Evolutionary conservation across 345 rosid genomes (phyloP).

Genomic region (Draba incana): DNA sequence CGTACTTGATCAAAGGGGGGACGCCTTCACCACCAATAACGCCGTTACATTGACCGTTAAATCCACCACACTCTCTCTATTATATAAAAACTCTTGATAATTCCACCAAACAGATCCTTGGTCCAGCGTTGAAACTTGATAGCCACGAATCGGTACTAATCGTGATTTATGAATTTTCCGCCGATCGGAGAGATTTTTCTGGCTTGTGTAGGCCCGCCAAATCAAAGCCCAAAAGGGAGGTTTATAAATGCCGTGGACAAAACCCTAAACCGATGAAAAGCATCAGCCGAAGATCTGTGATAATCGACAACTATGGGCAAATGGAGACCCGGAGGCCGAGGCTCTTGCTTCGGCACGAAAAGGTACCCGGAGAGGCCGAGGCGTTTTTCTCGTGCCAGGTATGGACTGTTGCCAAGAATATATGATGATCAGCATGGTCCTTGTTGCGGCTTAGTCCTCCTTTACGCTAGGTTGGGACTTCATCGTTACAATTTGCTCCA

Average conservation of each 20-base stretch:
- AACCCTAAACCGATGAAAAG: no score
- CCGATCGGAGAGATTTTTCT: conserved; percentile 65
- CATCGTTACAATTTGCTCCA: conserved; percentile 12
- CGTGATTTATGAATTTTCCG: conserved; percentile 53
- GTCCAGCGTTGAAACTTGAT: conserved; percentile 93
- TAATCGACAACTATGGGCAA: no score
- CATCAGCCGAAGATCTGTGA: no score
- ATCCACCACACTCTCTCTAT: conserved; percentile 9
- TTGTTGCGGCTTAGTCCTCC: not conserved
- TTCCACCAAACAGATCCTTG: conserved; percentile 71
- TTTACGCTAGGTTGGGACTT: not conserved
- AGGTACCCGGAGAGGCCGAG: no score
- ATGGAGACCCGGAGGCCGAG: no score
- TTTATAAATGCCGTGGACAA: no score
- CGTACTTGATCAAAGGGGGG: not conserved
- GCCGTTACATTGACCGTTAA: conserved; percentile 37
- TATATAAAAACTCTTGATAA: conserved; percentile 38
- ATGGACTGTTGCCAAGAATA: no score
- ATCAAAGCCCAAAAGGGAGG: no score
- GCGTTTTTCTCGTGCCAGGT: no score
- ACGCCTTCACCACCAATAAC: conserved; percentile 34
- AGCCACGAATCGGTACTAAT: conserved; percentile 80
- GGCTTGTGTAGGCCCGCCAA: no score
- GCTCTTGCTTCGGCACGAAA: no score
- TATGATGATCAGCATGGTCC: not conserved